Evolutionary conservation across 2,329 filamentous ascomycete species (phyloP).

Genomic region (Stachybotrys chlorohalonatus): DNA sequence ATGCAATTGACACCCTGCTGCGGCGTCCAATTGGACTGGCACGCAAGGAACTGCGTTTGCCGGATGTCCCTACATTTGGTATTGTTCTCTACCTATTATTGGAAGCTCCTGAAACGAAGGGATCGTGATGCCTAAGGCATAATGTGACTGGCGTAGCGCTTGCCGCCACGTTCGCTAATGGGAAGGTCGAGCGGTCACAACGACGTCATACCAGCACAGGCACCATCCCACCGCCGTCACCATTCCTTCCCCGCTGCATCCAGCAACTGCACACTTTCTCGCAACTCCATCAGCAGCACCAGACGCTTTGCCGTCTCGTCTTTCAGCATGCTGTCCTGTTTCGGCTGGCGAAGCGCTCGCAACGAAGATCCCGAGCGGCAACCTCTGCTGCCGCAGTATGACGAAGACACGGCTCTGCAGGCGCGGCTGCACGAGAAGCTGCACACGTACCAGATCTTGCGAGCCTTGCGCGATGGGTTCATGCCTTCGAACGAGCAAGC

Average conservation of each 20-base stretch:
- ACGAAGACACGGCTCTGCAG: slow-evolving; percentile 73
- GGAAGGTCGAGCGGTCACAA: background rate
- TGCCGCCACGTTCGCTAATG: background rate
- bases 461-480: slow-evolving; percentile 72
- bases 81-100: too few relatives aligned
- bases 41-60: too few relatives aligned
- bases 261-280: background rate
- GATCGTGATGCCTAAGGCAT: too few relatives aligned
- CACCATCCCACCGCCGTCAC: background rate
- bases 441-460: slow-evolving; percentile 85
- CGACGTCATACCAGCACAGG: background rate
- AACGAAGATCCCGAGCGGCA: slow-evolving; percentile 53
- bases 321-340: slow-evolving; percentile 50
- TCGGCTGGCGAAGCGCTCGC: slow-evolving; percentile 42
- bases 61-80: too few relatives aligned
- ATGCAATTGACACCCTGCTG: too few relatives aligned
- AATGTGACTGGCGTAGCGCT: background rate
- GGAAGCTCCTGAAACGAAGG: too few relatives aligned
- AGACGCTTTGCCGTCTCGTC: background rate
- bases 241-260: background rate
- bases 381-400: slow-evolving; percentile 74
- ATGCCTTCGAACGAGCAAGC: slow-evolving; percentile 87
- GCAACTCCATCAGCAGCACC: background rate
- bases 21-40: too few relatives aligned
- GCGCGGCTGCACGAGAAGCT: slow-evolving; percentile 77